Percentiles rank a stretch among this genome's conserved stretches.
Conservation (phyloP, 768 basidiomycete species). For the Agaricus sinodeliciosus region DNA sequence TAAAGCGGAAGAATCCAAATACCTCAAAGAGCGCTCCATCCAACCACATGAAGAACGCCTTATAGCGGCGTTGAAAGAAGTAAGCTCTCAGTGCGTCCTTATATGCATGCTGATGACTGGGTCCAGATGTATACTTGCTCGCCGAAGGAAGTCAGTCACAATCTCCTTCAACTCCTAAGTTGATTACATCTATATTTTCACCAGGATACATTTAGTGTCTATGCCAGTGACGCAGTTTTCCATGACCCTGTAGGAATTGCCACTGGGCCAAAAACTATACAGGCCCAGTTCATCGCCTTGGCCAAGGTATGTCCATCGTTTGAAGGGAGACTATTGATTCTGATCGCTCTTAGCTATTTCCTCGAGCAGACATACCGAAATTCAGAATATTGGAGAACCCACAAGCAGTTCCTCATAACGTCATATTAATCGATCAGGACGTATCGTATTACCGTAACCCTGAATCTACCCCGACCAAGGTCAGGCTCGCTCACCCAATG, state of each 20-base stretch:
- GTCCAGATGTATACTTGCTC: slow-evolving; percentile 32
- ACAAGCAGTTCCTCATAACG: slow-evolving; percentile 25
- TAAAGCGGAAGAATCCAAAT: slow-evolving; percentile 28
- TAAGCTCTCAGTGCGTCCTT: slow-evolving; percentile 12
- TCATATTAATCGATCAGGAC: slow-evolving; percentile 40
- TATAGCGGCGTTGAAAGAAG: slow-evolving; percentile 35
- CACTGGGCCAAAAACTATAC: slow-evolving; percentile 31
- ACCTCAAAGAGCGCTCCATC: slow-evolving; percentile 27
- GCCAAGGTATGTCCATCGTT: slow-evolving; percentile 25
- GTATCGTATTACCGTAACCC: slow-evolving; percentile 36
- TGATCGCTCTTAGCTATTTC: slow-evolving; percentile 28
- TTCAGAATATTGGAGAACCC: slow-evolving; percentile 38
- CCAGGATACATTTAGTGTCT: slow-evolving; percentile 37
- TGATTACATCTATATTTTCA: neutral
- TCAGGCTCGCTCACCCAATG: slow-evolving; percentile 10
- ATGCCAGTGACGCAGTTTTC: slow-evolving; percentile 34
- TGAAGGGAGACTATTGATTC: neutral
- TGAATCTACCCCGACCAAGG: slow-evolving; percentile 33
- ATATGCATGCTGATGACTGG: neutral
- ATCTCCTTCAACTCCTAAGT: neutral
- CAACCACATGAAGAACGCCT: slow-evolving; percentile 30
- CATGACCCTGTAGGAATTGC: slow-evolving; percentile 42
- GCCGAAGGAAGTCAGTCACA: slow-evolving; percentile 24
- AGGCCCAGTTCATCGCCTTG: slow-evolving; percentile 37
- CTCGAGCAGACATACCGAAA: slow-evolving; percentile 33